phyloP scores from a whole-genome alignment of 495 filamentous ascomycete genomes.

The Neurospora pannonica region DNA sequence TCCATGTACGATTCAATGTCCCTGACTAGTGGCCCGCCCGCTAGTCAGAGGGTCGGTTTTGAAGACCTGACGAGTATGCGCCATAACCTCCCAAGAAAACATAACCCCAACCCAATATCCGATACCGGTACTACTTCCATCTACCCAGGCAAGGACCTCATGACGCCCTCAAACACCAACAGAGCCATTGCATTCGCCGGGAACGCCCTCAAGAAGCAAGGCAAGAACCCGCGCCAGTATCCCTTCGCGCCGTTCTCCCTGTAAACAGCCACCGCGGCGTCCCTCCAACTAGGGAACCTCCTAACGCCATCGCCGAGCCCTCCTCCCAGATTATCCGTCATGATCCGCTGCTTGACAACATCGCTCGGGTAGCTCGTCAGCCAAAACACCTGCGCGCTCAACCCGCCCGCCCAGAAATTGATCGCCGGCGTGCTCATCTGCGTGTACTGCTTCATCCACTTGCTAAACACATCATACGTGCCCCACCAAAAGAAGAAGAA shows the following conservation, averaged over 20 bases:
- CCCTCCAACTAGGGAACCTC: constrained; percentile 65
- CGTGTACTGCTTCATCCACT: constrained; percentile 55
- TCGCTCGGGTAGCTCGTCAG: constrained; percentile 83
- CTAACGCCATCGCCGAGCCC: constrained; percentile 57
- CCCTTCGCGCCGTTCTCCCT: constrained; percentile 63
- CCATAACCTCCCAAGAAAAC: background rate
- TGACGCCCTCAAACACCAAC: constrained; percentile 85
- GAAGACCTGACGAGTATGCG: too few relatives aligned
- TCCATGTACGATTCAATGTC: too few relatives aligned
- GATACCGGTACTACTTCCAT: background rate
- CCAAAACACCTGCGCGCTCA: constrained; percentile 93
- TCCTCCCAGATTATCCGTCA: constrained; percentile 82
- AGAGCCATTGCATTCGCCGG: constrained; percentile 93
- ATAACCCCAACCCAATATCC: background rate
- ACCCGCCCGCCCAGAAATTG: constrained; percentile 95
- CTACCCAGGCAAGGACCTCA: constrained; percentile 63
- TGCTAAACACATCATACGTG: constrained; percentile 74
- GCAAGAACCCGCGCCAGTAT: constrained; percentile 89
- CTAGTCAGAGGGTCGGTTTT: too few relatives aligned
- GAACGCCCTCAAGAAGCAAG: constrained; percentile 89
- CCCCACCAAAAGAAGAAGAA: constrained; percentile 99
- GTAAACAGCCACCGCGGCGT: constrained; percentile 71
- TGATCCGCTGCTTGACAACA: constrained; percentile 94
- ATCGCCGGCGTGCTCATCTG: constrained; percentile 65
- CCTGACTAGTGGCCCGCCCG: too few relatives aligned